phyloP scores from a whole-genome alignment of 2,329 filamentous ascomycete species.

The Fusarium sp. region DNA sequence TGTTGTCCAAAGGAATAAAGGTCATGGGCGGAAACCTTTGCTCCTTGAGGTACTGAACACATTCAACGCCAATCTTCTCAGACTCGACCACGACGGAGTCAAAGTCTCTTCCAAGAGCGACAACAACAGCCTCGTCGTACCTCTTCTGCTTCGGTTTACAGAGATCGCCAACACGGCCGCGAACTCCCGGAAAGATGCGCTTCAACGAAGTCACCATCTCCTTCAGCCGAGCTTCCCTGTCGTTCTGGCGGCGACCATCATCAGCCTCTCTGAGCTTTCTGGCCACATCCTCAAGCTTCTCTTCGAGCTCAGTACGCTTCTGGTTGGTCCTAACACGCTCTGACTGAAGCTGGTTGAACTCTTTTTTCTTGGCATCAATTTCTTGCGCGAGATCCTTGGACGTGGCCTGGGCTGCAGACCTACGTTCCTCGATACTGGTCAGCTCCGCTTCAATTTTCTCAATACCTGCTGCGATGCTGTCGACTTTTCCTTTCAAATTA shows the following conservation, averaged over 20 bases:
- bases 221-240: slow-evolving; percentile 79
- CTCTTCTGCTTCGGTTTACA: slow-evolving; percentile 98
- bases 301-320: slow-evolving; percentile 86
- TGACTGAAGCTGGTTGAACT: slow-evolving; percentile 85
- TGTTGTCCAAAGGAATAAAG: slow-evolving; percentile 96
- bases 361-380: slow-evolving; percentile 89
- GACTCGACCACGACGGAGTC: slow-evolving; percentile 95
- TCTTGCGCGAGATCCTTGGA: slow-evolving; percentile 76
- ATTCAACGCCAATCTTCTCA: slow-evolving; percentile 92
- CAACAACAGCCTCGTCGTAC: slow-evolving; percentile 91
- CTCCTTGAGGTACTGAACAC: slow-evolving; percentile 92
- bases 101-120: slow-evolving; percentile 90
- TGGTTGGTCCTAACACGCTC: slow-evolving; percentile 84
- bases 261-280: slow-evolving; percentile 86
- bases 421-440: slow-evolving; percentile 73
- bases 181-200: slow-evolving; percentile 89
- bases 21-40: slow-evolving; percentile 88
- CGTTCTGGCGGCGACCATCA: slow-evolving; percentile 83
- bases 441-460: slow-evolving; percentile 79
- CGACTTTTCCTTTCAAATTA: slow-evolving; percentile 87
- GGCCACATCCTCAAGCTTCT: slow-evolving; percentile 85
- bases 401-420: slow-evolving; percentile 66
- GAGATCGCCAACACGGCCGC: slow-evolving; percentile 87
- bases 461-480: slow-evolving; percentile 76
- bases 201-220: slow-evolving; percentile 88